phyloP scores from a whole-genome alignment of 2,329 filamentous ascomycete species.

The Colletotrichum tropicale region DNA sequence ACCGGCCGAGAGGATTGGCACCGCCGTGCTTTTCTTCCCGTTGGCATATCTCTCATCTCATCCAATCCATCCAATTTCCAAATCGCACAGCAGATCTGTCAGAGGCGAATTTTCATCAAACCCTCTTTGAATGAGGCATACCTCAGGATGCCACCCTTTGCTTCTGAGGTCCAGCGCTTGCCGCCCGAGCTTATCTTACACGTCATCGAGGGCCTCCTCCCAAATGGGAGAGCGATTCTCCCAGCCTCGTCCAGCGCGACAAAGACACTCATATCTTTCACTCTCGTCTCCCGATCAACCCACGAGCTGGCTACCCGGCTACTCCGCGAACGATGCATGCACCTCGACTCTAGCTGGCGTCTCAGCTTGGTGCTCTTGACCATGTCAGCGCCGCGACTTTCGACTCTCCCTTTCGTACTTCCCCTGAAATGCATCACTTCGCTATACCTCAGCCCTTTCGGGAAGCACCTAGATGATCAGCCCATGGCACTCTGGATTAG shows the following conservation, averaged over 20 bases:
- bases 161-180: conserved; percentile 19
- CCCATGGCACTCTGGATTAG: conserved; percentile 43
- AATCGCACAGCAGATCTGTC: background rate
- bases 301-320: conserved; percentile 43
- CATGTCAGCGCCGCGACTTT: conserved; percentile 24
- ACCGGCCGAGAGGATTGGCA: background rate
- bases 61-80: background rate
- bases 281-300: conserved; percentile 45
- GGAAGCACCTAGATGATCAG: conserved; percentile 38
- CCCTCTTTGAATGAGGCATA: background rate
- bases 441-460: conserved; percentile 46
- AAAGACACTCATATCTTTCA: conserved; percentile 48
- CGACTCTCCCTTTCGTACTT: conserved; percentile 1
- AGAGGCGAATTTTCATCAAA: background rate
- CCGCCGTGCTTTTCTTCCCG: background rate
- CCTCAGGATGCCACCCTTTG: background rate
- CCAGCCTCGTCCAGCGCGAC: conserved; percentile 38
- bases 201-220: conserved; percentile 38
- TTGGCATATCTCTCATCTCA: background rate
- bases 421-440: conserved; percentile 39
- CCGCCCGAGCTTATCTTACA: conserved; percentile 39
- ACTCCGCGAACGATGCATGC: conserved; percentile 49
- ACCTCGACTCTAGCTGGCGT: conserved; percentile 42
- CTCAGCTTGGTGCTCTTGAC: conserved; percentile 37
- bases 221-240: conserved; percentile 33